Conservation (phyloP, 1,139 yeast genomes). For the Taphrina betulina region DNA sequence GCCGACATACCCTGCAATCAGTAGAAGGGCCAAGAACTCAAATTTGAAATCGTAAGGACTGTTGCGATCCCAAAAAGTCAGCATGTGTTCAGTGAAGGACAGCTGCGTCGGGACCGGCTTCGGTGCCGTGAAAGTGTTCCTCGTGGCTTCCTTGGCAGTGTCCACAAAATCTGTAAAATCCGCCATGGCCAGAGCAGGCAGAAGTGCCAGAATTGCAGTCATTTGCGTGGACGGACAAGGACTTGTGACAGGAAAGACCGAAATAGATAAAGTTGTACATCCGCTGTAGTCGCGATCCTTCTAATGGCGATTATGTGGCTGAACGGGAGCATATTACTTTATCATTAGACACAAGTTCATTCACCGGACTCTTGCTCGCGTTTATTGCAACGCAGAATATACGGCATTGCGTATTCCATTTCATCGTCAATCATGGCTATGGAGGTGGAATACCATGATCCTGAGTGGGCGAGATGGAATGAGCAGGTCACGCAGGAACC, state of each 20-base stretch:
- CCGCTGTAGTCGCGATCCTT: no score
- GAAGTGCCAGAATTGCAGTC: slow-evolving; percentile 8
- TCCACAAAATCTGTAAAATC: slow-evolving; percentile 13
- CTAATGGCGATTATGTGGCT: no score
- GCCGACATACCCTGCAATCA: slow-evolving; percentile 51
- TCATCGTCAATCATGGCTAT: background rate
- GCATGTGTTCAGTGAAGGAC: background rate
- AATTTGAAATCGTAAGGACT: slow-evolving; percentile 59
- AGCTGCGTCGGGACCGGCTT: background rate
- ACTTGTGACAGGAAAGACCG: background rate
- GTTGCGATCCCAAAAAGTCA: slow-evolving; percentile 26
- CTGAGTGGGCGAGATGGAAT: slow-evolving; percentile 30
- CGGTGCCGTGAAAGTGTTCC: slow-evolving; percentile 1
- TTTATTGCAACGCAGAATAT: no score
- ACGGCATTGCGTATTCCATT: no score
- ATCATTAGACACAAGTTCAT: no score
- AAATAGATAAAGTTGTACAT: no score
- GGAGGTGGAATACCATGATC: slow-evolving; percentile 32
- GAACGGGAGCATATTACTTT: no score
- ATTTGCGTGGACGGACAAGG: background rate
- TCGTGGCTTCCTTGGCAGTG: slow-evolving; percentile 3
- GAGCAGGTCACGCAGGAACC: slow-evolving; percentile 26
- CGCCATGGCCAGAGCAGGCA: slow-evolving; percentile 8
- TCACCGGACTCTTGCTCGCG: no score
- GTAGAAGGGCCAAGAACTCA: slow-evolving; percentile 59